Evolutionary conservation across 768 basidiomycete species (phyloP), one percentile per base, ranked within the genome.

Genomic region (Coprinellus micaceus): DNA sequence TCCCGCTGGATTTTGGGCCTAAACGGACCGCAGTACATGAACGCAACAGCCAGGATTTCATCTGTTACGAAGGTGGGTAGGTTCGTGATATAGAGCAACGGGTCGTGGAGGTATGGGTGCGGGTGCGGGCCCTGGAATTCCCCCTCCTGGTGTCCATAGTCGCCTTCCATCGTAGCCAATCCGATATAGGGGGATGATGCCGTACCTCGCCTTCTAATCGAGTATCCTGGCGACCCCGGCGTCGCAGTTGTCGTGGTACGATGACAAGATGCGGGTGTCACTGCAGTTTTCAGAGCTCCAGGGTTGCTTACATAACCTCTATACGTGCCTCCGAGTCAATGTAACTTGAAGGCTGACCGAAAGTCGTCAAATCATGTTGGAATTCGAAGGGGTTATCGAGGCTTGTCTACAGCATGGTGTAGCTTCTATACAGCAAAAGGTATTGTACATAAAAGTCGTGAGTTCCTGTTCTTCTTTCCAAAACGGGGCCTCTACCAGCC

Each of bases 41-140:
- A 85, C 2, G 88, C 84, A 59, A 80, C 63, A 1, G 91, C 91
- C 22, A 94, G 77, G 63, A 84, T 85, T 65, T 89, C 85, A 70
- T 94, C 91, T 52, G 83, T 75, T 51, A 91, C 80, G 71, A 80
- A 83, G 33, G 84, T 71, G 4, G 92, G 87, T 41, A 94, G 71
- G 69, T 84, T 86, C 22, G 91, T 83, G 70, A 94, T 85, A 74
- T 91, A 87, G 45, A 94, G 76, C 58, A 89, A 67, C 19, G 91
- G 89, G 66, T 93, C 89, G 67, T 88, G 87, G 61, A 94, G 82
- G 73, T 90, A 92, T 29, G 91, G 91, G 66, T 94, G 91, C 53
- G 81, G 81, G 61, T 84, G 76, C 15, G 78, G 77, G 24, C 69
- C 74, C 33, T 67, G 49, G 49, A 30, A 51, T n/a, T 51, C 49